Base-by-base conservation (phyloP, 73 alveolate genomes). In the Chromera velia region DNA sequence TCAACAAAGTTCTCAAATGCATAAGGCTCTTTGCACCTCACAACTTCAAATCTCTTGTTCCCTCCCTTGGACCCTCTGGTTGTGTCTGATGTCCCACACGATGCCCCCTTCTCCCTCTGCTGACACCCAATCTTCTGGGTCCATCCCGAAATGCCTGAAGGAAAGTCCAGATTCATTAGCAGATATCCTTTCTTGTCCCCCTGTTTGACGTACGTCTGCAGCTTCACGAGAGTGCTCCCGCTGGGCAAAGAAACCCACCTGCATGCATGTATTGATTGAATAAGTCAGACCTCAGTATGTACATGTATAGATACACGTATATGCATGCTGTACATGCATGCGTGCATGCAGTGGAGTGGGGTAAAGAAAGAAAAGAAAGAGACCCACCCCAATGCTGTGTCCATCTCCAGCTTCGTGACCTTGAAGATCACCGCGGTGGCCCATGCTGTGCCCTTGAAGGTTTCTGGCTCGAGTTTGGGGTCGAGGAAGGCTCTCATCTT, bases 391-490 rank as follows among this genome's bases (percentile, higher is more conserved):
- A n/a, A n/a, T n/a, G n/a, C 26, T 4, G n/a, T 29, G 33, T 34
- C 30, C 4, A 72, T 65, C 49, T 73, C 47, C 40, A 73, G 33
- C n/a, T 49, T 47, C 13, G 34, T 71, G 34, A 73, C 81, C 49
- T 73, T 33, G 32, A 73, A 73, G 55, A 73, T 48, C 81, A 73
- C 62, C 63, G 81, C 81, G 0, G 81, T 74, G 29, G 62, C 81
- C 81, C 81, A 74, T 7, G 81, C 81, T 64, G 48, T 49, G 64
- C 81, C 81, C 0, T 49, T 73, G 30, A 28, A 74, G 65, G 62
- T 72, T 64, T 74, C 81, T 0, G 81, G 81, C 40, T 74, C 33
- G 30, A 74, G 81, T 64, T 74, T 74, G 66, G 81, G 81, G 31
- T 48, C 62, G 28, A 74, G 73, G 73, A 55, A 74, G 65, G 65